Percentiles rank a stretch among this genome's conserved stretches.
Evolutionary conservation across 495 filamentous ascomycete genomes (phyloP).

Genomic region (Xylaria longipes): DNA sequence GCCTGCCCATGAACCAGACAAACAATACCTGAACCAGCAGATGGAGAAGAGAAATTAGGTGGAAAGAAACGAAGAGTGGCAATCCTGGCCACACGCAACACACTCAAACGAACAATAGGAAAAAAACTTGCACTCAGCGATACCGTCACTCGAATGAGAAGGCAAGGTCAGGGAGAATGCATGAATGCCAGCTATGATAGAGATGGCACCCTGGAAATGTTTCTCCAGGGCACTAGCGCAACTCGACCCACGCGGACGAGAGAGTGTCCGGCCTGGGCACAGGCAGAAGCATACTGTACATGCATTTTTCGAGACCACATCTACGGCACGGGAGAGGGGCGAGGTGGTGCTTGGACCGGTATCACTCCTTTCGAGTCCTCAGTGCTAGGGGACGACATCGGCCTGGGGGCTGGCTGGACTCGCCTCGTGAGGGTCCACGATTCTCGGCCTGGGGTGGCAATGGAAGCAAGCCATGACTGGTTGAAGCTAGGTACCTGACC

Average conservation of each 20-base stretch:
- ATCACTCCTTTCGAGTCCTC: slow-evolving; percentile 4
- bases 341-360: slow-evolving; percentile 12
- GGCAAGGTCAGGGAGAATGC: slow-evolving; percentile 34
- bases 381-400: slow-evolving; percentile 21
- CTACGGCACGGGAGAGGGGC: slow-evolving; percentile 10
- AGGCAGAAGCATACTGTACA: not conserved
- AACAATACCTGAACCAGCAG: slow-evolving; percentile 53
- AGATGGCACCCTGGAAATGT: slow-evolving; percentile 30
- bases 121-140: slow-evolving; percentile 32
- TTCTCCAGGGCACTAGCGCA: slow-evolving; percentile 30
- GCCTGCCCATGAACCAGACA: slow-evolving; percentile 52
- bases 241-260: slow-evolving; percentile 36
- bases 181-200: slow-evolving; percentile 36
- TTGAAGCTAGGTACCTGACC: slow-evolving; percentile 3
- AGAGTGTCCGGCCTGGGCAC: slow-evolving; percentile 31
- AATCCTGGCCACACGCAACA: slow-evolving; percentile 32
- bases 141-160: slow-evolving; percentile 41
- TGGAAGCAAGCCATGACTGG: not conserved
- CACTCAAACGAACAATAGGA: slow-evolving; percentile 30
- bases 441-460: not conserved
- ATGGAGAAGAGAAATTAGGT: slow-evolving; percentile 36
- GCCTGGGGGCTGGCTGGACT: slow-evolving; percentile 24
- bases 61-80: slow-evolving; percentile 49
- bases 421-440: not conserved
- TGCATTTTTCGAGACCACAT: slow-evolving; percentile 13